Conservation (phyloP, 441 rosid genomes). For the Jatropha multifida region DNA sequence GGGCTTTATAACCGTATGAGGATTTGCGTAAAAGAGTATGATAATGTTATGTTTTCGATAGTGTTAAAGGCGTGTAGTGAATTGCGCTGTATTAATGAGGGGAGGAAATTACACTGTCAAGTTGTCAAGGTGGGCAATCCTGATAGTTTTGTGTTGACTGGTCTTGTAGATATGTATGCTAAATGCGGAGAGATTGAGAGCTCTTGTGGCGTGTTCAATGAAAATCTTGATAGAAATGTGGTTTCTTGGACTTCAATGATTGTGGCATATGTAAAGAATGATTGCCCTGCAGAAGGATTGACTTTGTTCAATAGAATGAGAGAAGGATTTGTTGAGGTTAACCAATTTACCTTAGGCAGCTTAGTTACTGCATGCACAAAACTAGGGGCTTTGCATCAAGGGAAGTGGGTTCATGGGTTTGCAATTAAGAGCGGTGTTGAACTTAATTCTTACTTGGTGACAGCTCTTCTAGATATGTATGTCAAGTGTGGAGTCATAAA, state of each 20-base stretch:
- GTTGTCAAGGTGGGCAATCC: constrained; percentile 44
- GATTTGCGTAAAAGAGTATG: constrained; percentile 35
- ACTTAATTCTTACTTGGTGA: constrained; percentile 40
- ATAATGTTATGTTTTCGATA: constrained; percentile 53
- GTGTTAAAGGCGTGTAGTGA: constrained; percentile 59
- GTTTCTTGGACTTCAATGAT: constrained; percentile 62
- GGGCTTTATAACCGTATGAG: constrained; percentile 41
- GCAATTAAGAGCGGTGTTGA: constrained; percentile 41
- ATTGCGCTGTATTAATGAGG: constrained; percentile 34
- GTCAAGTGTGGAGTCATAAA: constrained; percentile 47
- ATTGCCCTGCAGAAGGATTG: constrained; percentile 45
- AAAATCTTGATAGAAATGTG: constrained; percentile 44
- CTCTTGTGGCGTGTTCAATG: constrained; percentile 40
- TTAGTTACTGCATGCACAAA: constrained; percentile 39
- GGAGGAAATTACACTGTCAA: constrained; percentile 52
- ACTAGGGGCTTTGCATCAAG: constrained; percentile 54
- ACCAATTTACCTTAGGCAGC: constrained; percentile 48
- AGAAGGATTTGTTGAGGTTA: constrained; percentile 36
- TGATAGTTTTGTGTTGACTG: constrained; percentile 51
- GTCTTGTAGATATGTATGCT: constrained; percentile 60
- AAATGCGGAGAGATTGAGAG: constrained; percentile 42
- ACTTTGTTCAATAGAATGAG: constrained; percentile 47
- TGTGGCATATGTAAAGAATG: constrained; percentile 53
- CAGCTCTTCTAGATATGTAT: constrained; percentile 56
- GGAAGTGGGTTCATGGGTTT: constrained; percentile 56